phyloP scores from a whole-genome alignment of 768 basidiomycete genomes.

The Suillus alpinus region DNA sequence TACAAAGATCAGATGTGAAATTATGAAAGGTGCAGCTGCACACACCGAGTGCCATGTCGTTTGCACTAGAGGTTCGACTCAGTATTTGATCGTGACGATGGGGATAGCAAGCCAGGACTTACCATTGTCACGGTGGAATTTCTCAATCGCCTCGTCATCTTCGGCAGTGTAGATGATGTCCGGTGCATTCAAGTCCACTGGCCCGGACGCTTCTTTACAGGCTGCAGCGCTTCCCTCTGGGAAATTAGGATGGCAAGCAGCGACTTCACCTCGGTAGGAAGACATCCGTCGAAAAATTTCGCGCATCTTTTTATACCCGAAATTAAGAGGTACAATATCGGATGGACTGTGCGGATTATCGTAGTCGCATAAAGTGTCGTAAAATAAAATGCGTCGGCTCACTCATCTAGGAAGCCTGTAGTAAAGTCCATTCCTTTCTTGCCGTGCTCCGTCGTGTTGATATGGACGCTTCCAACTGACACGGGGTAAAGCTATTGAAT shows the following conservation, averaged over 20 bases:
- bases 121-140: slow-evolving; percentile 22
- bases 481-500: slow-evolving; percentile 37
- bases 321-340: slow-evolving; percentile 24
- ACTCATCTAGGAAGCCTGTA: slow-evolving; percentile 46
- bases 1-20: neutral
- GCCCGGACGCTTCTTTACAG: slow-evolving; percentile 14
- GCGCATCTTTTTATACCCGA: slow-evolving; percentile 26
- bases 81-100: neutral
- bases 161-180: slow-evolving; percentile 31
- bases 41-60: slow-evolving; percentile 34
- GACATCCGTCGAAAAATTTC: slow-evolving; percentile 40
- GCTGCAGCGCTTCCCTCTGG: slow-evolving; percentile 25
- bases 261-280: slow-evolving; percentile 36
- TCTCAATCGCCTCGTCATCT: slow-evolving; percentile 34
- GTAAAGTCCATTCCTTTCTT: slow-evolving; percentile 42
- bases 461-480: slow-evolving; percentile 47
- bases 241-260: slow-evolving; percentile 21
- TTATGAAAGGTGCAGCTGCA: neutral
- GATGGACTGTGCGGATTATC: slow-evolving; percentile 13
- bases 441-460: slow-evolving; percentile 38
- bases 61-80: slow-evolving; percentile 14
- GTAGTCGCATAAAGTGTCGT: neutral
- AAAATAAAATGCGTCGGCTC: slow-evolving; percentile 7
- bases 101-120: neutral
- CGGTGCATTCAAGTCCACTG: slow-evolving; percentile 24